Percentiles rank a stretch among this genome's conserved stretches.
Conservation (phyloP, 192 early-diverging fungal genomes). For the Coemansia sp. region DNA sequence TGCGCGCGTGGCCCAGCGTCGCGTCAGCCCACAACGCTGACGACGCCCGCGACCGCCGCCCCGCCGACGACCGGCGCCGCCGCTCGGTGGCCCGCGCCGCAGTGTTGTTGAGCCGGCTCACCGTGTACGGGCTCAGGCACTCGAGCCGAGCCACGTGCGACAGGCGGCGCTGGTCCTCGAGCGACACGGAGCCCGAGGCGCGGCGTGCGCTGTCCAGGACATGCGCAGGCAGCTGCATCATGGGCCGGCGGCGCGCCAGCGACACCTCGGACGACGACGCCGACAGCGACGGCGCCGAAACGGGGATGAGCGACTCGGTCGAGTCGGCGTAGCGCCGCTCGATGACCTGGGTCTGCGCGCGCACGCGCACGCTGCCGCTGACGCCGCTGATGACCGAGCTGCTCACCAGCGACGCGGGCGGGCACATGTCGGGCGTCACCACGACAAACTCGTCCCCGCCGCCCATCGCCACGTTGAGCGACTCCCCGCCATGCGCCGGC, state of each 20-base stretch:
- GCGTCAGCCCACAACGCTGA: slow-evolving; percentile 33
- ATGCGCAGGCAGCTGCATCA: slow-evolving; percentile 5
- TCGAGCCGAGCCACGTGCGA: slow-evolving; percentile 30
- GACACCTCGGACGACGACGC: slow-evolving; percentile 50
- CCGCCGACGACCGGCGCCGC: slow-evolving; percentile 34
- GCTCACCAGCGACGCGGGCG: slow-evolving; percentile 47
- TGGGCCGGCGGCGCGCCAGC: slow-evolving; percentile 32
- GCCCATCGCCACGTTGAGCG: slow-evolving; percentile 5
- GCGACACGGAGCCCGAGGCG: slow-evolving; percentile 17
- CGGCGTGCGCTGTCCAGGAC: slow-evolving; percentile 20
- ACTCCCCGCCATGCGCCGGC: slow-evolving; percentile 17
- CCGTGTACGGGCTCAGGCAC: slow-evolving; percentile 41
- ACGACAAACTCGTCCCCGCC: slow-evolving; percentile 48
- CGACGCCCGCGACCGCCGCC: slow-evolving; percentile 31
- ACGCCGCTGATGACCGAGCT: slow-evolving; percentile 53
- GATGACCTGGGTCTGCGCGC: slow-evolving; percentile 42
- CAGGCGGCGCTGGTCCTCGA: slow-evolving; percentile 29
- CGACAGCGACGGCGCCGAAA: slow-evolving; percentile 47
- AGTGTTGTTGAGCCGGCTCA: slow-evolving; percentile 34
- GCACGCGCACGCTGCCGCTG: slow-evolving; percentile 20
- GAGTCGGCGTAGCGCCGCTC: slow-evolving; percentile 33
- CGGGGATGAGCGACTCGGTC: slow-evolving; percentile 47
- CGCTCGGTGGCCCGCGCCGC: slow-evolving; percentile 46
- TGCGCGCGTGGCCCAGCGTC: slow-evolving; percentile 27
- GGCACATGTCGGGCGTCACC: slow-evolving; percentile 51